Percentiles rank a stretch among this genome's conserved stretches.
Evolutionary conservation across 2,329 filamentous ascomycete genomes (phyloP).

Genomic region (Mycogone perniciosa): DNA sequence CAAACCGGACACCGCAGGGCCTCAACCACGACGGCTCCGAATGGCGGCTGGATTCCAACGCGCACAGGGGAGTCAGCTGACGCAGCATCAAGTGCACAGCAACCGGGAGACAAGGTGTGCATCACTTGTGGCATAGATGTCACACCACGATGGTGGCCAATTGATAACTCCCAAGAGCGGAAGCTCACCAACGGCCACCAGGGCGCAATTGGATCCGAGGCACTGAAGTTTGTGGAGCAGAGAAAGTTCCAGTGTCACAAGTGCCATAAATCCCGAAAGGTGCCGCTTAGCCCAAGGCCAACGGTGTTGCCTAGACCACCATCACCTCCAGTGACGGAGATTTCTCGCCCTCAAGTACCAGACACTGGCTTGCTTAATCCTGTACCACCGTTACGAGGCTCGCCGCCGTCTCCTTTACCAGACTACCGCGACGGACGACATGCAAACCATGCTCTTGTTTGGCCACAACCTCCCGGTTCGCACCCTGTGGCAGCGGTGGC

Average conservation of each 20-base stretch:
- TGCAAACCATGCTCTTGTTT: constrained; percentile 17
- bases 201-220: constrained; percentile 47
- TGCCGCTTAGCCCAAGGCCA: constrained; percentile 16
- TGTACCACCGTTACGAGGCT: constrained; percentile 23
- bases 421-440: constrained; percentile 22
- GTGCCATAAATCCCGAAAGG: constrained; percentile 53
- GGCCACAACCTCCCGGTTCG: constrained; percentile 20
- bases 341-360: constrained; percentile 10
- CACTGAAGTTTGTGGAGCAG: constrained; percentile 53
- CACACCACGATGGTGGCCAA: constrained; percentile 68
- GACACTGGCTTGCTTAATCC: constrained; percentile 15
- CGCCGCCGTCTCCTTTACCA: constrained; percentile 20
- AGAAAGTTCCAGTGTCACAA: constrained; percentile 69
- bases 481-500: constrained; percentile 14
- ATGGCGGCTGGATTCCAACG: constrained; percentile 14
- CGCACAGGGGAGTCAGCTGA: constrained; percentile 24
- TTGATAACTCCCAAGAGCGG: constrained; percentile 46
- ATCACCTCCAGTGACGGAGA: constrained; percentile 7
- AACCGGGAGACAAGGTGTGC: constrained; percentile 50
- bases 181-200: constrained; percentile 46
- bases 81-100: constrained; percentile 22
- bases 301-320: background rate
- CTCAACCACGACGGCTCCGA: constrained; percentile 43
- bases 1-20: constrained; percentile 42
- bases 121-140: constrained; percentile 62